phyloP scores from a whole-genome alignment of 192 early-diverging fungal genomes.

The Umbelopsis vinacea region DNA sequence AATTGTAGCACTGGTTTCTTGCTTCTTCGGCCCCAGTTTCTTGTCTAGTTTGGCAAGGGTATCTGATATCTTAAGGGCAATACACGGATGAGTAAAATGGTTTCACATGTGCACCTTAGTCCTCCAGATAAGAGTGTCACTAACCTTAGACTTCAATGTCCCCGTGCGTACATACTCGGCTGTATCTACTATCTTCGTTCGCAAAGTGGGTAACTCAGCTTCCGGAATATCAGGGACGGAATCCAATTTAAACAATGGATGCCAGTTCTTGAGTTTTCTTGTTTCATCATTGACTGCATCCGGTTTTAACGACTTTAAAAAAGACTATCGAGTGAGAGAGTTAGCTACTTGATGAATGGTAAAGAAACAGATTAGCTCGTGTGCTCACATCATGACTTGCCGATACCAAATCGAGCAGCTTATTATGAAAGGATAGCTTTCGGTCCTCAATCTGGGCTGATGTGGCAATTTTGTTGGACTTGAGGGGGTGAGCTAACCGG shows the following conservation, averaged over 20 bases:
- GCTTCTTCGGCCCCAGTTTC: slow-evolving; percentile 10
- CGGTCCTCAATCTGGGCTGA: slow-evolving; percentile 13
- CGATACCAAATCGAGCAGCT: slow-evolving; percentile 10
- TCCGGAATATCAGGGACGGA: slow-evolving; percentile 17
- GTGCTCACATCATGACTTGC: slow-evolving; percentile 15
- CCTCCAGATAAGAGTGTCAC: not conserved
- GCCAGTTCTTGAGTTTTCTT: slow-evolving; percentile 13
- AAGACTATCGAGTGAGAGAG: not conserved
- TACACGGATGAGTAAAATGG: not conserved
- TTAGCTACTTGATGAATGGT: not conserved
- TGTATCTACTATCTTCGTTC: slow-evolving; percentile 13
- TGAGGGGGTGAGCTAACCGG: no score
- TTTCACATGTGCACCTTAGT: not conserved
- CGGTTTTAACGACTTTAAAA: not conserved
- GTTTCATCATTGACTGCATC: not conserved
- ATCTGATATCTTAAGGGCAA: not conserved
- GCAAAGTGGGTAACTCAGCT: slow-evolving; percentile 16
- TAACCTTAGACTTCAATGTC: slow-evolving; percentile 6
- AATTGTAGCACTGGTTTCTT: not conserved
- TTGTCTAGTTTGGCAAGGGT: slow-evolving; percentile 20
- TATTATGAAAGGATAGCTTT: not conserved
- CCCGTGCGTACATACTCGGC: slow-evolving; percentile 15
- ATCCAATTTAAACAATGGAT: slow-evolving; percentile 17
- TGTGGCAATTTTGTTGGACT: not conserved
- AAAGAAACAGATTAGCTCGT: no score